Conservation (phyloP, 2,329 filamentous ascomycete species). For the Pseudocercospora vitis region DNA sequence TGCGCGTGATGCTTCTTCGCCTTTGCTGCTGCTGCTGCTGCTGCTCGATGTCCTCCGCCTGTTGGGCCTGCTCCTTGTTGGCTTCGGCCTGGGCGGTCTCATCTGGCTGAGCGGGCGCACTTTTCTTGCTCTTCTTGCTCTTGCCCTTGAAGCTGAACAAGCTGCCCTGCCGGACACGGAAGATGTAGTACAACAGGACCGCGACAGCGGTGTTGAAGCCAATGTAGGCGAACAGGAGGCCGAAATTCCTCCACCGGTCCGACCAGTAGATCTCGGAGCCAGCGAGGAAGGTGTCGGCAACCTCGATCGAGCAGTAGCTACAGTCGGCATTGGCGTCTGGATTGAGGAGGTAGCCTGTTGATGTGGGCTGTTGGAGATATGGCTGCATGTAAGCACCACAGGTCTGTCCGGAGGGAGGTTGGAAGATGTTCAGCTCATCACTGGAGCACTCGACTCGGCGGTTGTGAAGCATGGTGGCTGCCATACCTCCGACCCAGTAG, state of each 20-base stretch:
- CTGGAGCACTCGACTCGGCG: slow-evolving; percentile 50
- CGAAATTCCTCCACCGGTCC: slow-evolving; percentile 67
- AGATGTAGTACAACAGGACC: slow-evolving; percentile 62
- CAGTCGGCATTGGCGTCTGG: slow-evolving; percentile 48
- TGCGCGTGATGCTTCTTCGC: slow-evolving; percentile 3
- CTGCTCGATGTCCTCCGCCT: background rate
- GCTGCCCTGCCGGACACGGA: slow-evolving; percentile 50
- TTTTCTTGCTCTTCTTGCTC: slow-evolving; percentile 21
- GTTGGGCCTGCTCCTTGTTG: slow-evolving; percentile 1
- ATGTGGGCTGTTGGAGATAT: slow-evolving; percentile 42
- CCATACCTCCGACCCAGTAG: slow-evolving; percentile 55
- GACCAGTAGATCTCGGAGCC: slow-evolving; percentile 45
- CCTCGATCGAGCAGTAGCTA: slow-evolving; percentile 49
- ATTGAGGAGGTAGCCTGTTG: slow-evolving; percentile 48
- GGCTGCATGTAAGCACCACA: slow-evolving; percentile 47
- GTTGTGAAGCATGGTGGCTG: slow-evolving; percentile 44
- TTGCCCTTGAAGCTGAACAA: slow-evolving; percentile 25
- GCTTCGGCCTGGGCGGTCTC: slow-evolving; percentile 8
- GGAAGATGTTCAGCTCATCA: slow-evolving; percentile 45
- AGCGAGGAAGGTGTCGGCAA: slow-evolving; percentile 52
- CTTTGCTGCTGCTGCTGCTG: background rate
- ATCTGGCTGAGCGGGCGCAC: background rate
- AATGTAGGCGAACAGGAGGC: slow-evolving; percentile 67
- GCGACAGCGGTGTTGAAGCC: slow-evolving; percentile 62
- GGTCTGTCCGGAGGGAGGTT: slow-evolving; percentile 44